These are phyloP conservation scores for Sphaceloma murrayae DNA, from an alignment of 2,329 filamentous ascomycete species.

Conservation along the genomic window DNA sequence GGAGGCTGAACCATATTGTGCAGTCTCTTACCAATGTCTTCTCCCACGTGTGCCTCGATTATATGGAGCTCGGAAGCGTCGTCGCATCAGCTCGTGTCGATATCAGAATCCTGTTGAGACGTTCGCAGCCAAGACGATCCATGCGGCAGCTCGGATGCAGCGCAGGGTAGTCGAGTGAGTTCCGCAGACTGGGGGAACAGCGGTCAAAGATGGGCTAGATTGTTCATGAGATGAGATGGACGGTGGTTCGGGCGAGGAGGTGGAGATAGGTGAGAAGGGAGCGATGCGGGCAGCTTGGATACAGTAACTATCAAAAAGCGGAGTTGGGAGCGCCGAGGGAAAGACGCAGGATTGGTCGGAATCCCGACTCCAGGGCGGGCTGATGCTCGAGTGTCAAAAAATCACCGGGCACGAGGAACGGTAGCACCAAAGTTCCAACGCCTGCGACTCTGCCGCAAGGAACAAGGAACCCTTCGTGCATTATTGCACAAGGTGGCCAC, in stretches of 20 bases:
- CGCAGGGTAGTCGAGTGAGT: background rate
- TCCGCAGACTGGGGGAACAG: too few relatives aligned
- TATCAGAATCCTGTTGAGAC: conserved; percentile 13
- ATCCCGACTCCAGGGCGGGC: too few relatives aligned
- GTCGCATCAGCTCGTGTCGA: conserved; percentile 3
- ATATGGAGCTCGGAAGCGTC: background rate
- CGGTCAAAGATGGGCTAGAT: too few relatives aligned
- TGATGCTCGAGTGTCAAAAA: too few relatives aligned
- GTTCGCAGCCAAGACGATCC: background rate
- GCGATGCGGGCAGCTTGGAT: too few relatives aligned
- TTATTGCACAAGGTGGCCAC: background rate
- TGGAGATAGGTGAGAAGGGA: too few relatives aligned
- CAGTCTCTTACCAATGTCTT: too few relatives aligned
- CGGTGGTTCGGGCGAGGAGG: background rate
- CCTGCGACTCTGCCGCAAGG: background rate
- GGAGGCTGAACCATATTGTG: conserved; percentile 14
- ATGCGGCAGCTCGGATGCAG: conserved; percentile 7
- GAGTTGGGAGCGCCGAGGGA: conserved; percentile 8
- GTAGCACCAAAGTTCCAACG: too few relatives aligned
- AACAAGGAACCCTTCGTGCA: conserved; percentile 6
- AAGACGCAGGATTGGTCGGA: too few relatives aligned
- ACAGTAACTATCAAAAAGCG: conserved; percentile 10
- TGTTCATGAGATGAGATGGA: too few relatives aligned
- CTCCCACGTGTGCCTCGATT: background rate
- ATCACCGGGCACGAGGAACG: too few relatives aligned